Conservation (phyloP, 306 rosid species). For the Prunus mongolica region DNA sequence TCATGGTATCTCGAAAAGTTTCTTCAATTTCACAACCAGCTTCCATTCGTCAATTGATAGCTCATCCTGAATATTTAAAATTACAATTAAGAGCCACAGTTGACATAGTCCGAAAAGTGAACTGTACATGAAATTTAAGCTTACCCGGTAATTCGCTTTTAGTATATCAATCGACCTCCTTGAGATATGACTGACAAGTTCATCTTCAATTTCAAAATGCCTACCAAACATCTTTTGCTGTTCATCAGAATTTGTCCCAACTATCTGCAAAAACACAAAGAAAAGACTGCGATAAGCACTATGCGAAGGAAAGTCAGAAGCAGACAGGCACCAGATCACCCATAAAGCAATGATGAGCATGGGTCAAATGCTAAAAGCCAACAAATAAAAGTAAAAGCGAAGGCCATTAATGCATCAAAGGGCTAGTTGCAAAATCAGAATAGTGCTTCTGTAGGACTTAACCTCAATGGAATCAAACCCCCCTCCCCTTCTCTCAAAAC, state of each 20-base stretch:
- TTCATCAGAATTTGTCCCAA: conserved; percentile 73
- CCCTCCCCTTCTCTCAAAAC: too few species aligned
- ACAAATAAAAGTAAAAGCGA: not conserved
- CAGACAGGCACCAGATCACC: not conserved
- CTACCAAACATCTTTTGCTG: conserved; percentile 95
- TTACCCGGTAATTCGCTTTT: conserved; percentile 80
- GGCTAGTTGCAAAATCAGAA: not conserved
- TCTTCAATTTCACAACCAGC: conserved; percentile 78
- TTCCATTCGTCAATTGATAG: conserved; percentile 72
- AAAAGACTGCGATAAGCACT: not conserved
- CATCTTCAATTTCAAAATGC: conserved; percentile 90
- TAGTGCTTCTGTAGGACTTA: not conserved
- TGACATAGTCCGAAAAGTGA: not conserved
- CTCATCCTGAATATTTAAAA: conserved; percentile 54
- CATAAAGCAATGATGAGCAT: not conserved
- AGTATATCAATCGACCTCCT: conserved; percentile 85
- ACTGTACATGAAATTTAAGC: conserved; percentile 13
- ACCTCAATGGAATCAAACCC: not conserved
- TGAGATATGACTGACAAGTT: conserved; percentile 89
- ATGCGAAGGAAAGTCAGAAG: not conserved
- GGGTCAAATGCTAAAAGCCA: not conserved
- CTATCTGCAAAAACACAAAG: conserved; percentile 54
- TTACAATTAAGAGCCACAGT: conserved; percentile 1
- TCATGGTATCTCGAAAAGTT: conserved; percentile 72
- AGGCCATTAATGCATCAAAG: not conserved